phyloP scores from a whole-genome alignment of 2,329 filamentous ascomycete species.

The Fusarium temperatum region DNA sequence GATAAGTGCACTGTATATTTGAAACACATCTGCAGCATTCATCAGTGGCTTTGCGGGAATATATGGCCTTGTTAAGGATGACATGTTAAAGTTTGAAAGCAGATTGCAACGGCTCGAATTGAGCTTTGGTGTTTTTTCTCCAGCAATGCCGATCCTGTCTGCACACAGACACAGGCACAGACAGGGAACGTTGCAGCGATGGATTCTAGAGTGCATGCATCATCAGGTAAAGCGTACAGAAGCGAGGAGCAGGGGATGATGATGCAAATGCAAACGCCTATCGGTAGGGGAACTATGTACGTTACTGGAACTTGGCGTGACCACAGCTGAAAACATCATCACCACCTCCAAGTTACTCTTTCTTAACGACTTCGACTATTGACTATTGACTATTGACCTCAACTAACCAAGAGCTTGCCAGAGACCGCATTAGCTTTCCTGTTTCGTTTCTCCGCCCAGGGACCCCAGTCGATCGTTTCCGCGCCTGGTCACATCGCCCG shows the following conservation, averaged over 20 bases:
- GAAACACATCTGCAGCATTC: constrained; percentile 18
- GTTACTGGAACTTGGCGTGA: neutral
- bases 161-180: neutral
- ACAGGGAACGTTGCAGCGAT: neutral
- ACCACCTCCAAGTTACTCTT: neutral
- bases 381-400: constrained; percentile 9
- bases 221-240: constrained; percentile 16
- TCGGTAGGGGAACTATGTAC: neutral
- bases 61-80: neutral
- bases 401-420: neutral
- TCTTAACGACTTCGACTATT: constrained; percentile 8
- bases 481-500: constrained; percentile 21
- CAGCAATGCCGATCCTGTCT: neutral
- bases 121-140: neutral
- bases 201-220: constrained; percentile 26
- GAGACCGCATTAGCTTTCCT: constrained; percentile 27
- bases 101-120: neutral
- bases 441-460: constrained; percentile 38
- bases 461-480: constrained; percentile 36
- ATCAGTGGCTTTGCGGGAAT: neutral
- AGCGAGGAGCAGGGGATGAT: constrained; percentile 16
- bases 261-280: neutral
- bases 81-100: neutral
- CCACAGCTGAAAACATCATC: constrained; percentile 8
- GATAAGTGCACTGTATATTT: constrained; percentile 7